These are phyloP conservation scores for Arthrocladium fulminans DNA, from an alignment of 2,329 filamentous ascomycete genomes.

Conservation along the genomic window DNA sequence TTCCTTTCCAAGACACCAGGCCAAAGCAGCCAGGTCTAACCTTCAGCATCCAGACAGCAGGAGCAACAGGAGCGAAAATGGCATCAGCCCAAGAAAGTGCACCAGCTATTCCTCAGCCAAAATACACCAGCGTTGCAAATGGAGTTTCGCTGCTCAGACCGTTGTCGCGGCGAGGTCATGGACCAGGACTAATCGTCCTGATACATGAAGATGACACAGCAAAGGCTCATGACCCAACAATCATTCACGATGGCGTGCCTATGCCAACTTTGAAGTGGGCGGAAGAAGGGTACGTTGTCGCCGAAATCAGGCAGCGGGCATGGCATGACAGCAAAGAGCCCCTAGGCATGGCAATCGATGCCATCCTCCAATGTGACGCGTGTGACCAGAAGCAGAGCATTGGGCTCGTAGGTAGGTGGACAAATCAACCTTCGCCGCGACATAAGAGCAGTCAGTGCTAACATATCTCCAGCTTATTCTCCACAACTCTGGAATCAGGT, in stretches of 20 bases:
- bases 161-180: slow-evolving; percentile 41
- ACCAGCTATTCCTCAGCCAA: background rate
- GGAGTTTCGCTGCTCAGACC: slow-evolving; percentile 35
- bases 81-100: background rate
- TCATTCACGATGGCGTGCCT: background rate
- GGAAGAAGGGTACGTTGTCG: slow-evolving; percentile 59
- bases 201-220: slow-evolving; percentile 26
- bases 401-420: slow-evolving; percentile 20
- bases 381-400: background rate
- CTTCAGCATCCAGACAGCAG: slow-evolving; percentile 9
- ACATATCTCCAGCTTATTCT: slow-evolving; percentile 19
- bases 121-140: slow-evolving; percentile 6
- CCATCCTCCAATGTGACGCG: slow-evolving; percentile 15
- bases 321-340: slow-evolving; percentile 11
- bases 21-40: too few relatives aligned
- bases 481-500: slow-evolving; percentile 11
- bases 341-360: slow-evolving; percentile 22
- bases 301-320: slow-evolving; percentile 36
- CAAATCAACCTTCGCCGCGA: background rate
- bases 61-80: background rate
- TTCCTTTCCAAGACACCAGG: too few relatives aligned
- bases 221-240: background rate
- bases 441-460: background rate
- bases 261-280: slow-evolving; percentile 52
- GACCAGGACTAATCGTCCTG: slow-evolving; percentile 42